Evolutionary conservation across 176 grass and related monocot species (phyloP).

Genomic region (Triticum turgidum): DNA sequence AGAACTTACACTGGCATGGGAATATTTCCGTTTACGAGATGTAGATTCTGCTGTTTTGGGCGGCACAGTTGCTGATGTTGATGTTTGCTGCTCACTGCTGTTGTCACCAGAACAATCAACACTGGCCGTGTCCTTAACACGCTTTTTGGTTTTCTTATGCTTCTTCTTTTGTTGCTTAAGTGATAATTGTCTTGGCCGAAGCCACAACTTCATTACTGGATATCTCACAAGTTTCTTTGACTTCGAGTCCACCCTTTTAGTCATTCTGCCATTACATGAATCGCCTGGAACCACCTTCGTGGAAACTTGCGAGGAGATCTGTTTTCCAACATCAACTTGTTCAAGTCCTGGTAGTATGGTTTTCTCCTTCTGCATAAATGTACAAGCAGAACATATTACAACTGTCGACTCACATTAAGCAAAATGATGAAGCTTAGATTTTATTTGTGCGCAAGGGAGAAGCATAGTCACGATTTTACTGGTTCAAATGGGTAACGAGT

Average conservation of each 20-base stretch:
- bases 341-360: background rate
- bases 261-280: constrained; percentile 12
- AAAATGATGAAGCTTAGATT: background rate
- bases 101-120: constrained; percentile 37
- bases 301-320: constrained; percentile 6
- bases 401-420: background rate
- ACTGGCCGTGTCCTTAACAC: background rate
- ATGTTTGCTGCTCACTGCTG: constrained; percentile 37
- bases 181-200: constrained; percentile 51
- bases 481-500: background rate
- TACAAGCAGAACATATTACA: background rate
- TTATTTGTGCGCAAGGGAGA: background rate
- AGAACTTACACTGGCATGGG: background rate
- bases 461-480: background rate
- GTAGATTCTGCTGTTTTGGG: constrained; percentile 22
- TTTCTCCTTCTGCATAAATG: constrained; percentile 40
- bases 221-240: constrained; percentile 56
- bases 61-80: constrained; percentile 37
- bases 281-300: background rate
- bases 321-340: background rate
- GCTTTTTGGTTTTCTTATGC: constrained; percentile 52
- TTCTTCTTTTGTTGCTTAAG: constrained; percentile 55
- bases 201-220: constrained; percentile 49
- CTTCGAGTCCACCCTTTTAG: constrained; percentile 40
- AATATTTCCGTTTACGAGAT: constrained; percentile 16